phyloP scores from a whole-genome alignment of 139 green algal species.

The Astrephomene gubernaculifera region DNA sequence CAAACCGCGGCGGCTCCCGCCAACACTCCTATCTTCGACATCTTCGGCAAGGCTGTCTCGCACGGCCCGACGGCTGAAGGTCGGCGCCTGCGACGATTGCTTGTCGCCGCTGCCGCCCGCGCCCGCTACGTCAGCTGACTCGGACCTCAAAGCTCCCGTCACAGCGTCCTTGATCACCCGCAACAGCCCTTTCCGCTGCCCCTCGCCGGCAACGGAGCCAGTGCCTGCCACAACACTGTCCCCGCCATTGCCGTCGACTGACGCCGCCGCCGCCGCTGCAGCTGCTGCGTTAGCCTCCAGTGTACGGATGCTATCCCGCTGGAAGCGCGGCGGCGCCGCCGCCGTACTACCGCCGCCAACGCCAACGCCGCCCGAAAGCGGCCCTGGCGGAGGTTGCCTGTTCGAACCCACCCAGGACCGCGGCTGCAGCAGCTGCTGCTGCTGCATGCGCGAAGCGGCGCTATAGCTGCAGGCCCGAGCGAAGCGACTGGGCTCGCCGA shows the following conservation, averaged over 20 bases:
- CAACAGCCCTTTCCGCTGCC: background rate
- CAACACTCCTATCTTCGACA: background rate
- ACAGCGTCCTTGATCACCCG: background rate
- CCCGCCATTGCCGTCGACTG: background rate
- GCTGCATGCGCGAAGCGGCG: background rate
- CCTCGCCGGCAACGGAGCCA: background rate
- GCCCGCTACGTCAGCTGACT: background rate
- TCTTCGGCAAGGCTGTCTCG: background rate
- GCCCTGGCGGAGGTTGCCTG: background rate
- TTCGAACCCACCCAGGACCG: conserved; percentile 5
- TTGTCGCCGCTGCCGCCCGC: too few relatives aligned
- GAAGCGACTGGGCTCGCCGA: background rate
- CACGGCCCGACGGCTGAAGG: background rate
- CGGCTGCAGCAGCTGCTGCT: background rate
- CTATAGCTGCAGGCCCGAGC: background rate
- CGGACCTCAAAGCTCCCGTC: background rate
- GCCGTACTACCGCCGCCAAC: background rate
- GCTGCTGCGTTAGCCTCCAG: background rate
- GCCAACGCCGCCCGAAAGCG: background rate
- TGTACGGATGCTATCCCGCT: background rate
- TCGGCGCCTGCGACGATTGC: background rate
- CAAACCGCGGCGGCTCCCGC: background rate
- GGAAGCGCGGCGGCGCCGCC: conserved; percentile 1
- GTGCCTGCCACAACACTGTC: background rate
- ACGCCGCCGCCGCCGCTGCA: background rate